Evolutionary conservation across 2,329 filamentous ascomycete genomes (phyloP).

Genomic region (Xylariaceae sp.): DNA sequence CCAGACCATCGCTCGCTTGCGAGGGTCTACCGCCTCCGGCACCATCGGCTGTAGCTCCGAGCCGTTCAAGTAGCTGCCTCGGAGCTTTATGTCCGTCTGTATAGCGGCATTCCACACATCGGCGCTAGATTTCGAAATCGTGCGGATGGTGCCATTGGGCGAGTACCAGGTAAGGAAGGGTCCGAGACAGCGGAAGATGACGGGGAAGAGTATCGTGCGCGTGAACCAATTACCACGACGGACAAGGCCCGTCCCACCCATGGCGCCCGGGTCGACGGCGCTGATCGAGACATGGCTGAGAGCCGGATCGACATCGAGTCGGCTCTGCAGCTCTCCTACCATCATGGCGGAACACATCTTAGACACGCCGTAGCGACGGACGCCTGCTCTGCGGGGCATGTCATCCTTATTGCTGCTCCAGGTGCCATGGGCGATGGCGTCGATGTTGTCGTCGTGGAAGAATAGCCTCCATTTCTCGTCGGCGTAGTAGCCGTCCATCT

Average conservation of each 20-base stretch:
- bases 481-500: conserved; percentile 2
- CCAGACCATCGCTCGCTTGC: conserved; percentile 19
- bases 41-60: conserved; percentile 4
- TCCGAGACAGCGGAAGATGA: neutral
- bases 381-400: neutral
- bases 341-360: conserved; percentile 18
- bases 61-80: conserved; percentile 11
- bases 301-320: conserved; percentile 6
- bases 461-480: conserved; percentile 10
- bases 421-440: conserved; percentile 12
- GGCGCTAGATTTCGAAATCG: neutral
- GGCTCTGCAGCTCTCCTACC: conserved; percentile 12
- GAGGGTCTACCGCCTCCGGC: conserved; percentile 11
- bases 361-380: conserved; percentile 18
- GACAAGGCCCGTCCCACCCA: neutral
- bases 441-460: conserved; percentile 5
- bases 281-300: conserved; percentile 6
- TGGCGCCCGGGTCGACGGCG: conserved; percentile 12
- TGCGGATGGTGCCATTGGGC: conserved; percentile 2
- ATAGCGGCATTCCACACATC: neutral
- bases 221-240: conserved; percentile 1
- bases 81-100: neutral
- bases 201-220: neutral
- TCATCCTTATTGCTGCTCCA: conserved; percentile 6
- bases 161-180: neutral